phyloP scores from a whole-genome alignment of 106 monocot genomes.

The Dioscorea zingiberensis region DNA sequence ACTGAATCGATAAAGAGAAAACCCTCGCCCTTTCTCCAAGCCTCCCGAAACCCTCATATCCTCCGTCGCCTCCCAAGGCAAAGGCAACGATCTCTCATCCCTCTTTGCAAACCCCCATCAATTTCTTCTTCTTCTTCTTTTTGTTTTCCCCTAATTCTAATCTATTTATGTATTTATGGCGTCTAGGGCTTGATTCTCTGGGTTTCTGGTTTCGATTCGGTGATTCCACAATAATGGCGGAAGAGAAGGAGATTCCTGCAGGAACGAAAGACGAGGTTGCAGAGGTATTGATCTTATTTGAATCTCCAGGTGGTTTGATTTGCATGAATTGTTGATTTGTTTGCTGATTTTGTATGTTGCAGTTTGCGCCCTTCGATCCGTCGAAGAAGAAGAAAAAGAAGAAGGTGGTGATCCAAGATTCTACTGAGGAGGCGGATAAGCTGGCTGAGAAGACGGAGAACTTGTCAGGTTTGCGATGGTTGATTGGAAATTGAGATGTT shows the following conservation, averaged over 20 bases:
- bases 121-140: too few species aligned
- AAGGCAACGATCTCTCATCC: too few species aligned
- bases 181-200: too few species aligned
- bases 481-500: background rate
- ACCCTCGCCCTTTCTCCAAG: too few species aligned
- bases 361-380: conserved; percentile 59
- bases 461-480: conserved; percentile 9
- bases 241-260: conserved; percentile 17
- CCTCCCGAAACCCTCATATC: too few species aligned
- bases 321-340: background rate
- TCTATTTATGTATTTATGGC: too few species aligned
- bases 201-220: too few species aligned
- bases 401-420: conserved; percentile 44
- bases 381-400: conserved; percentile 83
- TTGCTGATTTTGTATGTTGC: conserved; percentile 6
- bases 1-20: too few species aligned
- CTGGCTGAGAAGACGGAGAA: conserved; percentile 29
- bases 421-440: conserved; percentile 13
- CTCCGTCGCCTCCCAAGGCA: too few species aligned
- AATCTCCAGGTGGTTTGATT: background rate
- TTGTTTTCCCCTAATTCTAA: too few species aligned
- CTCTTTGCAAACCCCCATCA: too few species aligned
- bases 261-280: conserved; percentile 26
- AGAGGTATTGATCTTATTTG: conserved; percentile 8
- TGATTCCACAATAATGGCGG: conserved; percentile 12